Evolutionary conservation across 495 filamentous ascomycete species (phyloP), one percentile per base, ranked within the genome.

Genomic region (Aspergillus nanangensis): DNA sequence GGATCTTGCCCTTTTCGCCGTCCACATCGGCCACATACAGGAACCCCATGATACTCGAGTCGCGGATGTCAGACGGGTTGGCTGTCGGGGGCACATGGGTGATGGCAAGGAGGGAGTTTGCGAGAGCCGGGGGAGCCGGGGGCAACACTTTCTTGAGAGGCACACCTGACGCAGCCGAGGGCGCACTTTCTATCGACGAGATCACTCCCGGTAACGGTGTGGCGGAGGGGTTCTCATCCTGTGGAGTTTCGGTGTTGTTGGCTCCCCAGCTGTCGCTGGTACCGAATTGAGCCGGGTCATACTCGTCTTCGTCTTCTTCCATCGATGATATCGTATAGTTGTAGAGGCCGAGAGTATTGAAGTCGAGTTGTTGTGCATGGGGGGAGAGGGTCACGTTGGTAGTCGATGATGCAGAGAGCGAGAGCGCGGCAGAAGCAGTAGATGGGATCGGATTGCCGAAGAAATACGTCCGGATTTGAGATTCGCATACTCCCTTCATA

Each of bases 11-110:
- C 66, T 87, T 87, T 42, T 89, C 83, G 38, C 83, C 84, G 52
- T 99, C 92, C 7, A 97, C 90, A 39, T 93, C 87, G 0, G 85
- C 79, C 24, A 99, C 83, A 58, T 94, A 95, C 29, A 96, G 77
- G 63, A 94, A 97, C 5, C 93, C 93, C 74, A 94, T 84, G 15
- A 96, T 82, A 32, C 84, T 89, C 0, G 91, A 83, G 52, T 93
- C 87, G 10, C 87, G 81, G 35, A 98, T 82, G 4, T 80, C 76
- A 29, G 88, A 80, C 7, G 83, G 73, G 3, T 74, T 70, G 41
- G 90, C 87, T 3, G 74, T 78, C 2, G 79, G 58, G 1, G 83
- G 70, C 1, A 83, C 86, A 39, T 87, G 80, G 49, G 90, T 85
- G 45, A 98, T 79, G 2, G 91, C 88, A 1, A 96, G 74, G 1